These are phyloP conservation scores for Solioccasus polychromus DNA, from an alignment of 768 basidiomycete genomes.

Conservation along the genomic window DNA sequence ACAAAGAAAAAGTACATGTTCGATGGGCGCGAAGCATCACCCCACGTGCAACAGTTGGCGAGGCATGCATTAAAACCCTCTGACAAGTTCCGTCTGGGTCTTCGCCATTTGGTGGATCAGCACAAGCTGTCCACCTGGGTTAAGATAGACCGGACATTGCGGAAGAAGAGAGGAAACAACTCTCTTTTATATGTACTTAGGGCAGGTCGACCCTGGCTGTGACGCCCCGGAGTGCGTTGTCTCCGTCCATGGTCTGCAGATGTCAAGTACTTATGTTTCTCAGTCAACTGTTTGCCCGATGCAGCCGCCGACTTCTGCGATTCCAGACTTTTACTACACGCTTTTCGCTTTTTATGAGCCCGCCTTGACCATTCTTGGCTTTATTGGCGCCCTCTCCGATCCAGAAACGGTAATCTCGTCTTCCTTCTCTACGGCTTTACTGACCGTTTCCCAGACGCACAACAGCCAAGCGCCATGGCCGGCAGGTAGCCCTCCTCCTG, in stretches of 20 bases:
- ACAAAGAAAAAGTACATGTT: too few relatives aligned
- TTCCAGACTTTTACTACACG: conserved; percentile 71
- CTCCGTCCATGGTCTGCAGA: too few relatives aligned
- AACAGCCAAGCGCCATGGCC: conserved; percentile 79
- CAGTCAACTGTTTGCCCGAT: conserved; percentile 25
- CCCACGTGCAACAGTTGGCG: conserved; percentile 9
- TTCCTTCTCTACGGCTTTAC: conserved; percentile 2
- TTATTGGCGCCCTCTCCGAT: conserved; percentile 63
- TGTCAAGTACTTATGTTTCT: neutral
- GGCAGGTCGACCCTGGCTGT: conserved; percentile 21
- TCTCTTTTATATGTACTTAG: conserved; percentile 16
- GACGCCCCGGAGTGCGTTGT: too few relatives aligned
- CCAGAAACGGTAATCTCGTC: conserved; percentile 52
- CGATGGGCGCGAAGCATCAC: conserved; percentile 48
- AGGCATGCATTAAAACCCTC: conserved; percentile 70
- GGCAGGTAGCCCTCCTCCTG: conserved; percentile 41
- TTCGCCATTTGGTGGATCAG: conserved; percentile 73
- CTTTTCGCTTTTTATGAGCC: conserved; percentile 78
- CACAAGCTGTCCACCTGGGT: conserved; percentile 62
- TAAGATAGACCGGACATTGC: conserved; percentile 53
- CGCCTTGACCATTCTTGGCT: conserved; percentile 57
- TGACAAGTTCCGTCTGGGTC: conserved; percentile 59
- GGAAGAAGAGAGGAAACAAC: conserved; percentile 40
- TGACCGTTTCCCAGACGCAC: conserved; percentile 50
- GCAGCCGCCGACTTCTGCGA: conserved; percentile 50